A percentile compares a stretch with the other conserved stretches of the same genome.
These are phyloP conservation scores for Tetrahymena malaccensis DNA, from an alignment of 73 alveolate genomes.

Conservation along the genomic window DNA sequence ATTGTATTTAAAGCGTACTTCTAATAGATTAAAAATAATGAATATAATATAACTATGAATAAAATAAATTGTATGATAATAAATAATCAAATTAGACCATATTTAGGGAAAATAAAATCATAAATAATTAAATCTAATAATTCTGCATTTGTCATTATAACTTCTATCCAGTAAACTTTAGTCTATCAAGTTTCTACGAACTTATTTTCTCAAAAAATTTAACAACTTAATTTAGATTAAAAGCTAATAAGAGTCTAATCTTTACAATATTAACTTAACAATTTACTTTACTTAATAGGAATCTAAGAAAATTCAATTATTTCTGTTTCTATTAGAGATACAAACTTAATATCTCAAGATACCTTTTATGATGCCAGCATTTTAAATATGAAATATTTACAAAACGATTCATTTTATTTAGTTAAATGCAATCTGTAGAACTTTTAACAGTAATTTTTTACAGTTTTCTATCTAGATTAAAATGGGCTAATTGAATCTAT, in stretches of 20 bases:
- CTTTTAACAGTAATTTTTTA: too few relatives aligned
- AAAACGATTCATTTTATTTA: background rate
- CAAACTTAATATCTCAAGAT: too few relatives aligned
- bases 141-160: too few relatives aligned
- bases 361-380: background rate
- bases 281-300: background rate
- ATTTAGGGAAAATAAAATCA: background rate
- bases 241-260: background rate
- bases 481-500: background rate
- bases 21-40: background rate
- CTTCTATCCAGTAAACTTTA: background rate
- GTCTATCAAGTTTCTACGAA: background rate
- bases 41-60: too few relatives aligned
- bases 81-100: background rate
- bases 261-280: too few relatives aligned
- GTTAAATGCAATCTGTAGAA: background rate
- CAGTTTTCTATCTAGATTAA: background rate
- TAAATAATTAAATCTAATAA: too few relatives aligned
- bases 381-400: background rate
- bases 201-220: background rate
- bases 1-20: too few relatives aligned
- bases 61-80: too few relatives aligned
- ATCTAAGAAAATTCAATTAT: background rate
- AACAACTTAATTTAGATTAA: background rate
- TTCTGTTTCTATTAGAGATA: background rate